Base-by-base conservation (phyloP, 139 green algal species). In the Chlorella sp. region DNA sequence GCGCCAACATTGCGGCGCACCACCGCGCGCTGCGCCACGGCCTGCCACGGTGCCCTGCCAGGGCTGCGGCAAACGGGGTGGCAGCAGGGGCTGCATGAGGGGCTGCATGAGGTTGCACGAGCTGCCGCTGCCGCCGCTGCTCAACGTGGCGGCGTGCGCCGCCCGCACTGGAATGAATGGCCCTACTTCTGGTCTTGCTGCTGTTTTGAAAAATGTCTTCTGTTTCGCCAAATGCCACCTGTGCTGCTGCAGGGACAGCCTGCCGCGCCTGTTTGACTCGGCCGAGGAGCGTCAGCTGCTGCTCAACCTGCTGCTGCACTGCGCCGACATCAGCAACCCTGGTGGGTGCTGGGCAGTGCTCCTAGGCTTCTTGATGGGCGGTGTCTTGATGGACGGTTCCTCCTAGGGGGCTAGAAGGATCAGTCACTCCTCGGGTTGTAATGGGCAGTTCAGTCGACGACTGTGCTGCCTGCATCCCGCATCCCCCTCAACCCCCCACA, bases 311-410 rank as follows among this genome's bases (percentile, higher is more conserved):
- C 65, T 95, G 62, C 86, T 95, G 72, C 92, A 95, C 84, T 88
- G 80, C 79, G 92, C 92, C 30, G 92, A 95, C 87, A 94, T 95
- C 78, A 87, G 65, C 54, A 95, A 95, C 83, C 73, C 92, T 9
- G 87, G 90, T 94, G 78, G 56, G 82, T 20, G 19, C 60, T 14
- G 16, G 46, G 46, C 8, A 11, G 46, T 11, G 11, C n/a, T n/a
- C n/a, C n/a, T n/a, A n/a, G n/a, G n/a, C n/a, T n/a, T n/a, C n/a
- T n/a, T n/a, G n/a, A n/a, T n/a, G n/a, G n/a, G n/a, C n/a, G n/a
- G n/a, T n/a, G n/a, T n/a, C n/a, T n/a, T n/a, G n/a, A n/a, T n/a
- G n/a, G n/a, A n/a, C n/a, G n/a, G n/a, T n/a, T n/a, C n/a, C n/a
- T n/a, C n/a, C n/a, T n/a, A n/a, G n/a, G n/a, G n/a, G n/a, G n/a